Evolutionary conservation across 768 basidiomycete genomes (phyloP).

Genomic region (Trametes coccinea): DNA sequence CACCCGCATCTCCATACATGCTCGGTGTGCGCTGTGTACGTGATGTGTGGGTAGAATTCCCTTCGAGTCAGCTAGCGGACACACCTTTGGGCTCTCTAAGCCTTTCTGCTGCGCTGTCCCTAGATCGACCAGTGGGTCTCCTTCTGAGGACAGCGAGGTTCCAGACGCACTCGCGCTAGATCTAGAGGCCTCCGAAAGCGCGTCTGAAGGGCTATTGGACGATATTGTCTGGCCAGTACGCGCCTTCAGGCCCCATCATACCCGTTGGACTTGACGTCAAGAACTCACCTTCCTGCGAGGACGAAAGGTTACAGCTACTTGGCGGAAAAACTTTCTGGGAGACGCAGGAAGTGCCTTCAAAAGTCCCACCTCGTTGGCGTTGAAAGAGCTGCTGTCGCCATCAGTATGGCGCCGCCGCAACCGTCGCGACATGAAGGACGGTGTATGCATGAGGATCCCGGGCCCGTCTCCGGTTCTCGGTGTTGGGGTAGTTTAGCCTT

Average conservation of each 20-base stretch:
- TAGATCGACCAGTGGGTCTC: too few relatives aligned
- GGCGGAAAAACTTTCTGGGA: not conserved
- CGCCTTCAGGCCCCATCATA: not conserved
- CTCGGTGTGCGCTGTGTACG: not conserved
- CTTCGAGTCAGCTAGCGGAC: too few relatives aligned
- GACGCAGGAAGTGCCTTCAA: not conserved
- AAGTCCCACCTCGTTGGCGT: too few relatives aligned
- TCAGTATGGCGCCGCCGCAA: conserved; percentile 1
- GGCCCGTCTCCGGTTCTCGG: not conserved
- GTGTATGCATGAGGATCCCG: not conserved
- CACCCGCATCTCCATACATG: not conserved
- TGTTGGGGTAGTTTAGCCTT: not conserved
- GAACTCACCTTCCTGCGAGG: not conserved
- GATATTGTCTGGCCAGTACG: not conserved
- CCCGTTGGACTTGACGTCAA: too few relatives aligned
- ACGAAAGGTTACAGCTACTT: not conserved
- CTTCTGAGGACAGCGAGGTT: not conserved
- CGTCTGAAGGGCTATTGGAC: not conserved
- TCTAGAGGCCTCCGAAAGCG: not conserved
- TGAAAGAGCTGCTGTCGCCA: not conserved
- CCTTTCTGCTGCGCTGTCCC: too few relatives aligned
- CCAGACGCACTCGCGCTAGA: not conserved
- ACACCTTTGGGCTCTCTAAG: too few relatives aligned
- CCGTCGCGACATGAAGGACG: not conserved
- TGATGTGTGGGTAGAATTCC: too few relatives aligned